Conservation (phyloP, 2,329 filamentous ascomycete species). For the Phyllosticta paracitricarpa region DNA sequence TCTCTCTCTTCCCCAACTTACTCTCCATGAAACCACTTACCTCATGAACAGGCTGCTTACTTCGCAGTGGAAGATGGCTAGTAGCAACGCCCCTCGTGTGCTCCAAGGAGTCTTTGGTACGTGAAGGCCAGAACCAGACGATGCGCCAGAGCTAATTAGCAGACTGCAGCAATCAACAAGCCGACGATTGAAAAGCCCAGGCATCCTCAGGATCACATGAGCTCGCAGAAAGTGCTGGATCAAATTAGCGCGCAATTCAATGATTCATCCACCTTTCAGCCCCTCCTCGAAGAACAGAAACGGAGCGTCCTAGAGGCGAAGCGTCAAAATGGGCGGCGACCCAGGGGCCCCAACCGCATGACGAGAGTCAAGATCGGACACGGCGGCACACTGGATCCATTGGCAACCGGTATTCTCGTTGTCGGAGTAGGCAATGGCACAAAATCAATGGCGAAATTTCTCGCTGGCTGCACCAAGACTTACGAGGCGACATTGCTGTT, state of each 20-base stretch:
- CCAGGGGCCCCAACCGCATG: conserved; percentile 34
- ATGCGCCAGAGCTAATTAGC: not conserved
- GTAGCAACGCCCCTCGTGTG: not conserved
- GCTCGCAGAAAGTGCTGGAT: conserved; percentile 58
- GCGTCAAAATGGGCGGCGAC: conserved; percentile 41
- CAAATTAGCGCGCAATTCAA: conserved; percentile 80
- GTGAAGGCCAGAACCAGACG: not conserved
- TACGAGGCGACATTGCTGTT: conserved; percentile 89
- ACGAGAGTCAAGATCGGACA: conserved; percentile 77
- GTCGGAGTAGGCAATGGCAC: conserved; percentile 81
- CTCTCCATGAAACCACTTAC: not conserved
- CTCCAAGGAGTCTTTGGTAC: conserved; percentile 9
- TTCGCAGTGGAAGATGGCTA: not conserved
- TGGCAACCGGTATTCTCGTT: conserved; percentile 88
- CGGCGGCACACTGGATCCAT: conserved; percentile 86
- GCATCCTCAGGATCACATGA: not conserved
- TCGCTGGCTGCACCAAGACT: conserved; percentile 72
- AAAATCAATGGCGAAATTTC: conserved; percentile 67
- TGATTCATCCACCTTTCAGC: conserved; percentile 66
- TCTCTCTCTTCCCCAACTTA: not conserved
- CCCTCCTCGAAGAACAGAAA: conserved; percentile 59
- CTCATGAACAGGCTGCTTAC: not conserved
- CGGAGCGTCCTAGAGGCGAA: conserved; percentile 46
- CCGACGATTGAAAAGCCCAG: not conserved
- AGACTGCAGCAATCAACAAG: not conserved